These are phyloP conservation scores for Ocimum tenuiflorum DNA, from an alignment of 257 asterid genomes.

Conservation along the genomic window DNA sequence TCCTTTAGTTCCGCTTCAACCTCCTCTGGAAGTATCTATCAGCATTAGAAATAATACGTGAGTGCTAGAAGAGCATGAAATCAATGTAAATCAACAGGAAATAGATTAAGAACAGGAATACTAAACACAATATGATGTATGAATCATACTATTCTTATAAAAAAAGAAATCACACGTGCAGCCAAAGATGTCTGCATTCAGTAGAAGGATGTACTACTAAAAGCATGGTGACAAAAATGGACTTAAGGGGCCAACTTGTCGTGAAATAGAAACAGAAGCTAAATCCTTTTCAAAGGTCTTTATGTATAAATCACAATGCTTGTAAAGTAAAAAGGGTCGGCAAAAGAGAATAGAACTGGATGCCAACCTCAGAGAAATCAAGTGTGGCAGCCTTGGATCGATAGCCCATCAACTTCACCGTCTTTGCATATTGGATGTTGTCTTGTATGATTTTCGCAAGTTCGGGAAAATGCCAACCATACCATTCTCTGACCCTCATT, in stretches of 20 bases:
- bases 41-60: neutral
- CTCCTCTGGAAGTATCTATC: conserved; percentile 71
- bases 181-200: neutral
- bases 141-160: neutral
- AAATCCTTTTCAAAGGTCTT: neutral
- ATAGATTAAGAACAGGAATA: neutral
- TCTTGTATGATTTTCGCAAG: conserved; percentile 87
- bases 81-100: neutral
- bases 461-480: conserved; percentile 96
- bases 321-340: neutral
- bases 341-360: neutral
- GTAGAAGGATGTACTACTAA: no score
- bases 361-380: conserved; percentile 74
- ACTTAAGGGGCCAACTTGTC: neutral
- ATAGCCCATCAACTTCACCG: conserved; percentile 80
- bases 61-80: neutral
- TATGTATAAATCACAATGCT: neutral
- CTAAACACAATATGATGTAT: no score
- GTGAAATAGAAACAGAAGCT: no score
- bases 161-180: neutral
- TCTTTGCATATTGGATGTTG: conserved; percentile 66
- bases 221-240: neutral
- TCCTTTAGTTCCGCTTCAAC: conserved; percentile 71
- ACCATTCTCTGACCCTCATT: conserved; percentile 96
- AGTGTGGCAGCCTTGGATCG: conserved; percentile 71